Evolutionary conservation across 1,284 basidiomycete genomes (phyloP), one percentile per base, ranked within the genome.

Genomic region (Abortiporus biennis): DNA sequence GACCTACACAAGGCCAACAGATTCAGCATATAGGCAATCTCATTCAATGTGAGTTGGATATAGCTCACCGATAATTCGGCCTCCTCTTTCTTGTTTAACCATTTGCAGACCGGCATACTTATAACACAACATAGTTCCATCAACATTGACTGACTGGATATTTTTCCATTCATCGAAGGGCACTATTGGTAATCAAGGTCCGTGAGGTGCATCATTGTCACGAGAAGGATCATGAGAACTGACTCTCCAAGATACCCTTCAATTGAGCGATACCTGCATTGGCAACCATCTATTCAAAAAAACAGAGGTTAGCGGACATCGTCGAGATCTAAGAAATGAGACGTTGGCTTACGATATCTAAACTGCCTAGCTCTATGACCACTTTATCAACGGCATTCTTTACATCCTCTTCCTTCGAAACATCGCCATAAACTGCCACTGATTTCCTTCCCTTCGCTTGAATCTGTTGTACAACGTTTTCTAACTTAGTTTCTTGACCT

Each of bases 371-470:
- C 15, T 43, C 48, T 46, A 54, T 40, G 38, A 48, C 37, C 20
- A 43, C 15, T 30, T 40, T 46, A 16, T 41, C 31, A 12, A 73
- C 61, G 52, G 71, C 52, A 1, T 45, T 46, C 36, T 60, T 53
- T 2, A 72, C 68, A 17, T 67, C 59, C 1, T 40, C 48, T 40
- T 74, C 67, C 2, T 53, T 47, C 0, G 64, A 50, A 3, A 69
- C 64, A 45, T 71, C 65, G 0, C 50, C 60, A 2, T 49, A 30
- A n/a, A 69, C 36, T 1, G 49, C 47, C 3, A 64, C 32, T 0
- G 56, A 54, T 22, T 51, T 55, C 16, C 62, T 40, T 3, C 65
- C 65, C 19, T 48, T 55, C 6, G 42, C 43, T 8, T 54, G 36
- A 21, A 72, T 61, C 24, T 63, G 58, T 3, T 57, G 45, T 1